Conservation (phyloP, 306 rosid genomes). For the Castanea sativa region DNA sequence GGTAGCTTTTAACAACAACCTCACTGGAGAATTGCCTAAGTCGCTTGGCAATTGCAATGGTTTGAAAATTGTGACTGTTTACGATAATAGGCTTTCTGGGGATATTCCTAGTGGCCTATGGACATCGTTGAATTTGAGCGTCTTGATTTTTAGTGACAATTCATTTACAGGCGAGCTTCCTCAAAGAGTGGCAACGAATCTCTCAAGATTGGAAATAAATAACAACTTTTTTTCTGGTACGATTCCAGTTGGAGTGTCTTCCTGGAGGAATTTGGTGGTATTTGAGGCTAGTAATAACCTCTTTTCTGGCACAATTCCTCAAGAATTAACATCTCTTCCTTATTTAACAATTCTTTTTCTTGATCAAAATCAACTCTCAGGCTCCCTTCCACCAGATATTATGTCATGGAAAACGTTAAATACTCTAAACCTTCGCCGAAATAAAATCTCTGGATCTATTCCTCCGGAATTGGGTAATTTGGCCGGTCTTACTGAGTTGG, state of each 20-base stretch:
- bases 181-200: slow-evolving; percentile 30
- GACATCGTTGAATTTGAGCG: slow-evolving; percentile 37
- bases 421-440: slow-evolving; percentile 41
- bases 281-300: slow-evolving; percentile 49
- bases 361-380: slow-evolving; percentile 46
- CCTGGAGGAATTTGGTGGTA: slow-evolving; percentile 44
- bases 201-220: slow-evolving; percentile 44
- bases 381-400: slow-evolving; percentile 44
- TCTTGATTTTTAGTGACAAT: slow-evolving; percentile 37
- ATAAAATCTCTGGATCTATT: slow-evolving; percentile 52
- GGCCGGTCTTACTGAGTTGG: slow-evolving; percentile 40
- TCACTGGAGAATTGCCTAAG: slow-evolving; percentile 60
- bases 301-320: slow-evolving; percentile 57
- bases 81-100: slow-evolving; percentile 47
- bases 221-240: slow-evolving; percentile 58
- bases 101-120: slow-evolving; percentile 66
- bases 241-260: slow-evolving; percentile 49
- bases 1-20: slow-evolving; percentile 34
- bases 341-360: slow-evolving; percentile 33
- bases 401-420: slow-evolving; percentile 43
- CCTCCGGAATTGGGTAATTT: slow-evolving; percentile 37
- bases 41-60: slow-evolving; percentile 55
- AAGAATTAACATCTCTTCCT: slow-evolving; percentile 45
- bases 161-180: slow-evolving; percentile 59
- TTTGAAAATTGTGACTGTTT: slow-evolving; percentile 22